Evolutionary conservation across 768 basidiomycete genomes (phyloP).

Genomic region (Hypholoma sublateritium): DNA sequence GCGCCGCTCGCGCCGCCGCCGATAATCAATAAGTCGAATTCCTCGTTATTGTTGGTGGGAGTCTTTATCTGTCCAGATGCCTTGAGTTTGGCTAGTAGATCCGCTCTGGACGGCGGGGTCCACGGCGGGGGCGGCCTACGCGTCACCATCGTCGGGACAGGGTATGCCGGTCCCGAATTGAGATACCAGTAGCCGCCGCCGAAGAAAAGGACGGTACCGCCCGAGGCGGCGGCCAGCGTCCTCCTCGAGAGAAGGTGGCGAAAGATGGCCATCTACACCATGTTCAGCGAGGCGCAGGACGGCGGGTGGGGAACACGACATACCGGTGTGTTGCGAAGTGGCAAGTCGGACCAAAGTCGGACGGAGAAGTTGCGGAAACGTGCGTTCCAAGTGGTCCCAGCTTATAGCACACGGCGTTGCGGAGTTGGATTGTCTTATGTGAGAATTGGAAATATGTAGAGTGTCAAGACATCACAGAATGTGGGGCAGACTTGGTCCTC

Average conservation of each 20-base stretch:
- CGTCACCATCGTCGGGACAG: constrained; percentile 59
- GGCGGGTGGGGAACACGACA: not conserved
- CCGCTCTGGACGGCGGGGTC: constrained; percentile 70
- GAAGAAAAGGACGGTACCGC: constrained; percentile 50
- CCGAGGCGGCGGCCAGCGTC: constrained; percentile 51
- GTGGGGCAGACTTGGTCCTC: too few relatives aligned
- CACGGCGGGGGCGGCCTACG: constrained; percentile 77
- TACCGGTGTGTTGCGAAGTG: not conserved
- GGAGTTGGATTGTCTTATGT: not conserved
- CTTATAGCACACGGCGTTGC: not conserved
- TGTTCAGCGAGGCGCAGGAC: not conserved
- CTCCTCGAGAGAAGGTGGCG: constrained; percentile 52
- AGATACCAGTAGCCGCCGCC: constrained; percentile 71
- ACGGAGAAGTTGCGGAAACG: not conserved
- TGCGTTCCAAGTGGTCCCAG: not conserved
- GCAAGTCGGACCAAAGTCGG: not conserved
- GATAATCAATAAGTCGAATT: constrained; percentile 24
- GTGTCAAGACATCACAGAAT: too few relatives aligned
- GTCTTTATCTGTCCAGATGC: constrained; percentile 35
- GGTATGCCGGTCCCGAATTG: constrained; percentile 72
- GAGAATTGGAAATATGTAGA: too few relatives aligned
- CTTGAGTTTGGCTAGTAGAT: constrained; percentile 62
- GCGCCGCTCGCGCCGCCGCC: constrained; percentile 88
- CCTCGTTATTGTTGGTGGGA: constrained; percentile 15
- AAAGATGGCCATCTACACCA: constrained; percentile 30